Evolutionary conservation across 1,284 basidiomycete species (phyloP).

Genomic region (Ceratobasidium sp.): DNA sequence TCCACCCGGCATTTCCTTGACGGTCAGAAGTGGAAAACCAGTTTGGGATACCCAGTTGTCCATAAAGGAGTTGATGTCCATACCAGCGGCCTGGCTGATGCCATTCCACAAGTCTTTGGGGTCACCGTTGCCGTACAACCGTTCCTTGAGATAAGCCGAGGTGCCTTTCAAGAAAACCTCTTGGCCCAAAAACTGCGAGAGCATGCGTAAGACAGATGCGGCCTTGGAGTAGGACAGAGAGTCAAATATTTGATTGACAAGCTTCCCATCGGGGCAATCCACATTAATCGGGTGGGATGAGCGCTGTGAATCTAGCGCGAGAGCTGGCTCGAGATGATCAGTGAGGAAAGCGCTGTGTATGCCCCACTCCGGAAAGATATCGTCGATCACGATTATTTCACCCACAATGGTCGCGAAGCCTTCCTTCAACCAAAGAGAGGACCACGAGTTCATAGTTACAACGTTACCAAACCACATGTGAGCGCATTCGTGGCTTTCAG

Average conservation of each 20-base stretch:
- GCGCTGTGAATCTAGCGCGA: constrained; percentile 64
- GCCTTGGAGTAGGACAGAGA: constrained; percentile 60
- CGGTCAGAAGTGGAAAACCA: constrained; percentile 62
- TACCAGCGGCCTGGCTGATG: constrained; percentile 62
- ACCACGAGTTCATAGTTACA: constrained; percentile 63
- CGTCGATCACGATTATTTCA: constrained; percentile 64
- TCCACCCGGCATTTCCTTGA: constrained; percentile 59
- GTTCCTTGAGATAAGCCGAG: constrained; percentile 65
- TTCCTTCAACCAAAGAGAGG: constrained; percentile 53
- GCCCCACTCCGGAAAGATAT: constrained; percentile 63
- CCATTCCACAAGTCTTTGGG: constrained; percentile 65
- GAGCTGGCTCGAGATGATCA: constrained; percentile 61
- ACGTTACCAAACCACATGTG: constrained; percentile 64
- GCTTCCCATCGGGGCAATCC: constrained; percentile 60
- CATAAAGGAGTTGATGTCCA: constrained; percentile 64
- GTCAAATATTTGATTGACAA: constrained; percentile 61
- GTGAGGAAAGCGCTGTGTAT: constrained; percentile 64
- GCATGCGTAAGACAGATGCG: constrained; percentile 64
- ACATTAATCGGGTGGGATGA: constrained; percentile 68
- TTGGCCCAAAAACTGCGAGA: constrained; percentile 63
- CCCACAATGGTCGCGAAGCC: constrained; percentile 50
- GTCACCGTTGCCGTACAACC: constrained; percentile 62
- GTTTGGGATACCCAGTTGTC: constrained; percentile 63
- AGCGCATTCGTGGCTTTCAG: constrained; percentile 58
- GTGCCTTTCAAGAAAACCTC: constrained; percentile 61